Conservation (phyloP, 176 grass and related monocot genomes). For the Triticum dicoccoides region DNA sequence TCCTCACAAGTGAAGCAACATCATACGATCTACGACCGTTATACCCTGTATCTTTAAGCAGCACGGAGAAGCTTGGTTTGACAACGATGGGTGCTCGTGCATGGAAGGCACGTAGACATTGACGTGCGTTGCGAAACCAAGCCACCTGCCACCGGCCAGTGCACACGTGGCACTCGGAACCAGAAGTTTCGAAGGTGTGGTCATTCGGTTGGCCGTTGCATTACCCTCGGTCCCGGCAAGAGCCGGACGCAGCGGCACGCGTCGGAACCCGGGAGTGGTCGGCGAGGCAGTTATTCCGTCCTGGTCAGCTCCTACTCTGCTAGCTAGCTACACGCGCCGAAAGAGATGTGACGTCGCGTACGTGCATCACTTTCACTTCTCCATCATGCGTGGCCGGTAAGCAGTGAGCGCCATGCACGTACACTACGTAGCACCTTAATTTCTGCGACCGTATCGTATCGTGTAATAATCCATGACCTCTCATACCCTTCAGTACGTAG, state of each 20-base stretch:
- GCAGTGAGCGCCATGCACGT: background rate
- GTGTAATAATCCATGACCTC: background rate
- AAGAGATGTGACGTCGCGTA: background rate
- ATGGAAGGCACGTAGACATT: background rate
- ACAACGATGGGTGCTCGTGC: background rate
- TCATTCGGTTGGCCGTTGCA: background rate
- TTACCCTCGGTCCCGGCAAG: background rate
- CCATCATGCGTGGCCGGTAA: background rate
- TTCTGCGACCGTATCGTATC: background rate
- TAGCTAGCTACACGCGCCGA: background rate
- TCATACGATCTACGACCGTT: too few relatives aligned
- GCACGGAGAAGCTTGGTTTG: background rate
- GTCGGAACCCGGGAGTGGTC: background rate
- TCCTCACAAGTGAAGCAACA: too few relatives aligned
- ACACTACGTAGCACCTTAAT: background rate
- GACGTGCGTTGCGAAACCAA: background rate
- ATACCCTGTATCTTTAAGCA: too few relatives aligned
- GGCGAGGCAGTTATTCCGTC: background rate
- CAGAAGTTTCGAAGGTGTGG: background rate
- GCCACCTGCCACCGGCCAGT: too few relatives aligned
- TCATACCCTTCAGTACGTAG: background rate
- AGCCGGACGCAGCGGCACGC: background rate
- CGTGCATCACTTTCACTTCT: background rate
- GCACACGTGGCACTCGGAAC: background rate
- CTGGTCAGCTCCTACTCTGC: background rate